A percentile compares a stretch with the other conserved stretches of the same genome.
Evolutionary conservation across 2,329 filamentous ascomycete species (phyloP).

Genomic region (Pseudocercospora crystallina): DNA sequence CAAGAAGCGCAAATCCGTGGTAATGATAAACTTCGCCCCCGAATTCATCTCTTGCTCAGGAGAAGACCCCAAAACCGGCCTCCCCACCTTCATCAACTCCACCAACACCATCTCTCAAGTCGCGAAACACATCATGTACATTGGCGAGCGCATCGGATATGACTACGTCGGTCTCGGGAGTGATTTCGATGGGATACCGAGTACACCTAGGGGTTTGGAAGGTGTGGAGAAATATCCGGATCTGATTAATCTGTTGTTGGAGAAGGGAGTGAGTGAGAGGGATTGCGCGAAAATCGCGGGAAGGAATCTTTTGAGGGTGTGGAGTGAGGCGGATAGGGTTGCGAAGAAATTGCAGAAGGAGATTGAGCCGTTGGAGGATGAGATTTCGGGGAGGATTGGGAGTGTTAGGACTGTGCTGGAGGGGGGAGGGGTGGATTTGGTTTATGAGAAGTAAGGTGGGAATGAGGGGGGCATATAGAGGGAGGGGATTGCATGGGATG

Average conservation of each 20-base stretch:
- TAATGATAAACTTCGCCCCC: slow-evolving; percentile 89
- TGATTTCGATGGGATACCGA: slow-evolving; percentile 78
- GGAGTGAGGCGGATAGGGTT: slow-evolving; percentile 74
- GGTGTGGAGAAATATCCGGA: slow-evolving; percentile 83
- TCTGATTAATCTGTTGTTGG: slow-evolving; percentile 72
- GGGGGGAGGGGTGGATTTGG: neutral
- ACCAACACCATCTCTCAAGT: slow-evolving; percentile 77
- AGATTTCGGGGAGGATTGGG: slow-evolving; percentile 27
- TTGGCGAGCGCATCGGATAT: slow-evolving; percentile 79
- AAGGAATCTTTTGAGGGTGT: slow-evolving; percentile 79
- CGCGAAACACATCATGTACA: slow-evolving; percentile 76
- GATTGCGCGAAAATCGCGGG: slow-evolving; percentile 76
- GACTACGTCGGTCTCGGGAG: slow-evolving; percentile 85
- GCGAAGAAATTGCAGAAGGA: slow-evolving; percentile 62
- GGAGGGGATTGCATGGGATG: no score
- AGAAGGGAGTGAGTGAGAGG: slow-evolving; percentile 69
- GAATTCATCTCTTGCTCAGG: slow-evolving; percentile 75
- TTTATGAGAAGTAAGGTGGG: neutral
- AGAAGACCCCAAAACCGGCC: slow-evolving; percentile 55
- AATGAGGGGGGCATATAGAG: no score
- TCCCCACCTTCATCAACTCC: slow-evolving; percentile 66
- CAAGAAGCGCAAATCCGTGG: slow-evolving; percentile 68
- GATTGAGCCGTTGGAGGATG: slow-evolving; percentile 46
- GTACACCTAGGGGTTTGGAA: slow-evolving; percentile 71
- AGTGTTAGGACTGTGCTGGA: slow-evolving; percentile 1